Percentiles rank a stretch among this genome's conserved stretches.
Evolutionary conservation across 352 stramenopile genomes (phyloP).

Genomic region (Discostella stelligera): DNA sequence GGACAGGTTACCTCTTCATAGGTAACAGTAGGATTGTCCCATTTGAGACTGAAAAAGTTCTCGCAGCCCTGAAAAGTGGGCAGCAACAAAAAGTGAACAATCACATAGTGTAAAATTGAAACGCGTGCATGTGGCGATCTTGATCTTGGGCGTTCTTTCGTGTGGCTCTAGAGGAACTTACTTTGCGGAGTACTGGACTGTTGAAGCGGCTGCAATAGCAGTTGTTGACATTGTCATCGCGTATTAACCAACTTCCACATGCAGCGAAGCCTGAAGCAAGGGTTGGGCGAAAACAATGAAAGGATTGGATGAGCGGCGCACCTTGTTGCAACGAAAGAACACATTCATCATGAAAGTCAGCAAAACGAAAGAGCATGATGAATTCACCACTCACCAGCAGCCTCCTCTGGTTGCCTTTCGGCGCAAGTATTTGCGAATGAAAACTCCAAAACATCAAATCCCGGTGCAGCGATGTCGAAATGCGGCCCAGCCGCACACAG

Average conservation of each 20-base stretch:
- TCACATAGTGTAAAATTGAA: background rate
- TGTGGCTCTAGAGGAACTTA: background rate
- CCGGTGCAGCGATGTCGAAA: slow-evolving; percentile 63
- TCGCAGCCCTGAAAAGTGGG: slow-evolving; percentile 32
- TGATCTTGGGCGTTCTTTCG: background rate
- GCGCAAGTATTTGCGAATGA: slow-evolving; percentile 34
- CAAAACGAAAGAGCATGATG: background rate
- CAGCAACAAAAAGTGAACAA: background rate
- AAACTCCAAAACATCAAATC: slow-evolving; percentile 49
- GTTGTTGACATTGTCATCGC: slow-evolving; percentile 18
- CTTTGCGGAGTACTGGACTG: slow-evolving; percentile 21
- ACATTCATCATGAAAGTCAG: slow-evolving; percentile 1
- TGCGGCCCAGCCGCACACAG: slow-evolving; percentile 30
- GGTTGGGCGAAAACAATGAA: background rate
- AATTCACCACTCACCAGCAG: slow-evolving; percentile 18
- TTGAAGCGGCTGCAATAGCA: slow-evolving; percentile 48
- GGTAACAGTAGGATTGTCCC: slow-evolving; percentile 49
- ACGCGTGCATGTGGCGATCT: background rate
- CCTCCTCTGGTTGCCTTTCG: slow-evolving; percentile 24
- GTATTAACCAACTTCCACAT: slow-evolving; percentile 42
- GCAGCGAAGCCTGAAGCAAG: slow-evolving; percentile 27
- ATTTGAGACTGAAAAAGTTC: slow-evolving; percentile 54
- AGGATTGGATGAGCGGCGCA: too few species aligned
- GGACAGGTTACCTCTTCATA: slow-evolving; percentile 60
- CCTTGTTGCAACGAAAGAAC: too few species aligned